These are phyloP conservation scores for Ustilago tritici DNA, from an alignment of 1,284 basidiomycete genomes.

Conservation along the genomic window DNA sequence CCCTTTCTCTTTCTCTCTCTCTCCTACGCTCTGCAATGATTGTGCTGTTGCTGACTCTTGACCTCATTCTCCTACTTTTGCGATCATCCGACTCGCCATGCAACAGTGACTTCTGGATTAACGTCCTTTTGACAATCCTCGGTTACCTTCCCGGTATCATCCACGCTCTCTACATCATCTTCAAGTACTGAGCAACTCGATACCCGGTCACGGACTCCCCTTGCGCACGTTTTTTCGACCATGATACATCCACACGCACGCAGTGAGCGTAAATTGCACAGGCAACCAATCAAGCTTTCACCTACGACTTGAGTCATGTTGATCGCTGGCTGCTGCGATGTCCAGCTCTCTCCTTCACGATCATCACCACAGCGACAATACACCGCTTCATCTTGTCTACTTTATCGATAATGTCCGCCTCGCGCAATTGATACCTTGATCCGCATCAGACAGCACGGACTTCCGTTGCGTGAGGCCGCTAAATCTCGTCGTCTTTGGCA, in stretches of 20 bases:
- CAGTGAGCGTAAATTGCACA: background rate
- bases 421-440: slow-evolving; percentile 37
- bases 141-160: slow-evolving; percentile 63
- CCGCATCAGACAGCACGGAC: background rate
- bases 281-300: background rate
- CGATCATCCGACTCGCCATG: too few species aligned
- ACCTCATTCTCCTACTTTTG: background rate
- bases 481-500: too few species aligned
- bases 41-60: background rate
- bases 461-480: background rate
- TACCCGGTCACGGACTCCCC: background rate
- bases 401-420: slow-evolving; percentile 15
- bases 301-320: background rate
- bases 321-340: background rate
- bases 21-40: background rate
- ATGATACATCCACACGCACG: background rate
- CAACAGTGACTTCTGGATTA: slow-evolving; percentile 52
- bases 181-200: slow-evolving; percentile 55
- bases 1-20: background rate
- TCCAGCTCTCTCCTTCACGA: background rate
- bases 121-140: slow-evolving; percentile 62
- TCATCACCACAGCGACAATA: background rate
- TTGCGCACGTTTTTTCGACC: background rate
- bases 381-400: slow-evolving; percentile 18
- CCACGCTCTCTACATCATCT: slow-evolving; percentile 65